Conservation (phyloP, 768 basidiomycete genomes). For the Psilocybe tampanensis region DNA sequence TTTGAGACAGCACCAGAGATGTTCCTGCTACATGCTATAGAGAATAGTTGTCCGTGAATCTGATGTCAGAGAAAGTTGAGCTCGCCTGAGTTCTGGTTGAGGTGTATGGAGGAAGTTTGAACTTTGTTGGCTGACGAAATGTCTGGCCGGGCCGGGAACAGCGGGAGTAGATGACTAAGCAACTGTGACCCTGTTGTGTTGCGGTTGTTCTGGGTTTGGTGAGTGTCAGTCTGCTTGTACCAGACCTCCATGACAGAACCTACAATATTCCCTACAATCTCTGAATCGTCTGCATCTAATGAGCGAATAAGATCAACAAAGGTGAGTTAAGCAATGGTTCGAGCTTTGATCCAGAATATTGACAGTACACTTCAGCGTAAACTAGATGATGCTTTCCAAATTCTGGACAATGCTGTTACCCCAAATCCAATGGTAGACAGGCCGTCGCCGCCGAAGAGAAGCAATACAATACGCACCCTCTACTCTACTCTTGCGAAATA, state of each 20-base stretch:
- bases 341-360: background rate
- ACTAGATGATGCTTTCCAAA: slow-evolving; percentile 78
- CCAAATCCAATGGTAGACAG: slow-evolving; percentile 32
- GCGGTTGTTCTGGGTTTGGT: background rate
- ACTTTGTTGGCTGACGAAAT: background rate
- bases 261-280: slow-evolving; percentile 1
- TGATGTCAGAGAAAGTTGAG: no score
- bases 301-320: slow-evolving; percentile 41
- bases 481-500: slow-evolving; percentile 84
- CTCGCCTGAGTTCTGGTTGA: no score
- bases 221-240: no score
- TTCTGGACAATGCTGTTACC: slow-evolving; percentile 65
- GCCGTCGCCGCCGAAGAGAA: slow-evolving; percentile 56
- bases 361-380: slow-evolving; percentile 56
- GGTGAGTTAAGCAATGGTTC: slow-evolving; percentile 29
- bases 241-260: slow-evolving; percentile 19
- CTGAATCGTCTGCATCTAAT: slow-evolving; percentile 11
- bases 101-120: no score
- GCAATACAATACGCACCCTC: slow-evolving; percentile 55
- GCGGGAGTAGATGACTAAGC: slow-evolving; percentile 14
- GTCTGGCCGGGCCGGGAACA: no score
- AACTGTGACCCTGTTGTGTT: background rate
- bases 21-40: no score
- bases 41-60: no score
- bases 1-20: no score